Percentiles rank a stretch among this genome's conserved stretches.
These are phyloP conservation scores for Penicillium lividum DNA, from an alignment of 495 filamentous ascomycete genomes.

Conservation along the genomic window DNA sequence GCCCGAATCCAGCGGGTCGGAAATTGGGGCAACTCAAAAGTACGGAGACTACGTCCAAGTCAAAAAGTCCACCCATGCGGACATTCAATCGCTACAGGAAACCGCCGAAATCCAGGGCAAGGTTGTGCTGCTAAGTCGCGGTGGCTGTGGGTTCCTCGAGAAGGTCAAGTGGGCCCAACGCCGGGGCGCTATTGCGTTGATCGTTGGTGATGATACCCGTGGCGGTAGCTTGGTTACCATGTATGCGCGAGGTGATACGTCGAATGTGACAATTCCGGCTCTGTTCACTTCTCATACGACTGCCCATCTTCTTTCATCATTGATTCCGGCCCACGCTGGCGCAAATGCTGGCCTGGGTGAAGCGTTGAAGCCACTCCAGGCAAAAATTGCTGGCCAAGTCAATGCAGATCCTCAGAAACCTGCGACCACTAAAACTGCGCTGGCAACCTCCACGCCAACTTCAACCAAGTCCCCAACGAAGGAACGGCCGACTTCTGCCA, in stretches of 20 bases:
- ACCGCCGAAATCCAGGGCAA: constrained; percentile 92
- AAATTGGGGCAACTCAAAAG: constrained; percentile 34
- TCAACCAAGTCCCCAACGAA: constrained; percentile 25
- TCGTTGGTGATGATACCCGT: constrained; percentile 90
- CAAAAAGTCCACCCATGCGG: constrained; percentile 65
- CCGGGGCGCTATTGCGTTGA: constrained; percentile 81
- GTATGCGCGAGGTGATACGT: constrained; percentile 94
- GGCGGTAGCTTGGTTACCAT: constrained; percentile 89
- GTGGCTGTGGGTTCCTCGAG: constrained; percentile 94
- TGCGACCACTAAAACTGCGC: constrained; percentile 26
- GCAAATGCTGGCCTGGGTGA: constrained; percentile 57
- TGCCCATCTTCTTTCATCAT: constrained; percentile 86
- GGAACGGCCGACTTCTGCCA: constrained; percentile 16
- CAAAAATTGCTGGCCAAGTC: constrained; percentile 25
- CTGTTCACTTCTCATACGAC: constrained; percentile 95
- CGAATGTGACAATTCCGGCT: constrained; percentile 89
- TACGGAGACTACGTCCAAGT: constrained; percentile 44
- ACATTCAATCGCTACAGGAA: constrained; percentile 94
- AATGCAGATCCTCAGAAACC: constrained; percentile 24
- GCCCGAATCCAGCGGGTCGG: constrained; percentile 43
- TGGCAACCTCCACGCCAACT: constrained; percentile 27
- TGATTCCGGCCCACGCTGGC: constrained; percentile 71
- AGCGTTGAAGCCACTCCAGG: constrained; percentile 27
- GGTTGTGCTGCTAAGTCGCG: constrained; percentile 83
- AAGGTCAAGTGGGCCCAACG: constrained; percentile 97